Percentiles rank a stretch among this genome's conserved stretches.
phyloP scores from a whole-genome alignment of 257 asterid genomes.

The Lavandula angustifolia region DNA sequence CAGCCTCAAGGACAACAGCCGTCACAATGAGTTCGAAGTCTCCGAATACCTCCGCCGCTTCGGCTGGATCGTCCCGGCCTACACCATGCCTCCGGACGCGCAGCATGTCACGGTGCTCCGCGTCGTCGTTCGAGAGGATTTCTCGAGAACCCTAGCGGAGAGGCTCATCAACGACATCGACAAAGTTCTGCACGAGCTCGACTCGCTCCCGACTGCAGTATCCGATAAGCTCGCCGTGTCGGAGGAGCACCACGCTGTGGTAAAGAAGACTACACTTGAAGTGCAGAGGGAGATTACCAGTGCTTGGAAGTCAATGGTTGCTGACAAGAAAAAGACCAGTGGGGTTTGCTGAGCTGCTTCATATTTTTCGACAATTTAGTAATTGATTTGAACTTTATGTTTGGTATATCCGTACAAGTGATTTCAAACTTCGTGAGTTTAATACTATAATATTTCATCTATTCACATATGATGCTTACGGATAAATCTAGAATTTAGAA shows the following conservation, averaged over 20 bases:
- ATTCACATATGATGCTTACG: too few species aligned
- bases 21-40: conserved; percentile 73
- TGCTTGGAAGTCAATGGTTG: conserved; percentile 79
- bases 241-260: conserved; percentile 2
- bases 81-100: too few species aligned
- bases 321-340: conserved; percentile 66
- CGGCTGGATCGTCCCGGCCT: conserved; percentile 47
- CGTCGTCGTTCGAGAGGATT: conserved; percentile 79
- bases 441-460: too few species aligned
- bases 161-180: conserved; percentile 66
- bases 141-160: conserved; percentile 76
- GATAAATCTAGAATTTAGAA: too few species aligned
- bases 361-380: not conserved
- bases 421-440: too few species aligned
- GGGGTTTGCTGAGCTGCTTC: conserved; percentile 54
- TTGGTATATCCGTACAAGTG: too few species aligned
- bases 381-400: too few species aligned
- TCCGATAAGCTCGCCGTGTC: conserved; percentile 37
- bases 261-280: conserved; percentile 58
- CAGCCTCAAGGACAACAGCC: conserved; percentile 67
- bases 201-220: conserved; percentile 57
- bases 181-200: conserved; percentile 70
- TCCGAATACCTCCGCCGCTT: conserved; percentile 70
- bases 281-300: conserved; percentile 64
- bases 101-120: conserved; percentile 34